These are phyloP conservation scores for Penicillium riverlandense DNA, from an alignment of 495 filamentous ascomycete genomes.

Conservation along the genomic window DNA sequence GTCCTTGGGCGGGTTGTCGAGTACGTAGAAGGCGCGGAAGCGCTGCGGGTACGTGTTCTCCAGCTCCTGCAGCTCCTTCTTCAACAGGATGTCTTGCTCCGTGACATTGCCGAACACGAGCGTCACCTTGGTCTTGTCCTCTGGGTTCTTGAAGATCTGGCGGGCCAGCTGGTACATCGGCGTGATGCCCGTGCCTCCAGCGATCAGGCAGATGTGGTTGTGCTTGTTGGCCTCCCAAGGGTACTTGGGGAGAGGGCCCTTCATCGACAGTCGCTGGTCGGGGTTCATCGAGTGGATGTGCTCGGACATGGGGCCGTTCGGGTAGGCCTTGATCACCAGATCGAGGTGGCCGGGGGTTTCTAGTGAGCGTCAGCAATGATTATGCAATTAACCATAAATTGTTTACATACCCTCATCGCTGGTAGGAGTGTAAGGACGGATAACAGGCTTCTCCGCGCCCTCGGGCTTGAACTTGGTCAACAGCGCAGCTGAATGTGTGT, in stretches of 20 bases:
- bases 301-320: conserved; percentile 81
- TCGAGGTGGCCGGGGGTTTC: conserved; percentile 75
- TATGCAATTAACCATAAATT: not conserved
- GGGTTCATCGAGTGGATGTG: conserved; percentile 78
- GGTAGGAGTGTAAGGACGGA: conserved; percentile 88
- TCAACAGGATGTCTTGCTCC: conserved; percentile 84
- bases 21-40: conserved; percentile 83
- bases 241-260: conserved; percentile 95
- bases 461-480: conserved; percentile 80
- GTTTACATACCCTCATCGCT: conserved; percentile 80
- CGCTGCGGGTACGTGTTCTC: conserved; percentile 92
- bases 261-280: conserved; percentile 76
- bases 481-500: conserved; percentile 51
- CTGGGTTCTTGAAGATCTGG: conserved; percentile 88
- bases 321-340: conserved; percentile 85
- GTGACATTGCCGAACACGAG: conserved; percentile 82
- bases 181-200: conserved; percentile 93
- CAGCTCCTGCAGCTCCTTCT: conserved; percentile 69
- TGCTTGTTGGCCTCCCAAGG: conserved; percentile 90
- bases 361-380: conserved; percentile 12
- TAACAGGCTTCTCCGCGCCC: conserved; percentile 69
- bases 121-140: conserved; percentile 94
- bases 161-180: conserved; percentile 85
- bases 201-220: conserved; percentile 82
- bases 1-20: conserved; percentile 76